Percentiles rank a stretch among this genome's conserved stretches.
phyloP scores from a whole-genome alignment of 2,329 filamentous ascomycete species.

The Plenodomus tracheiphilus region DNA sequence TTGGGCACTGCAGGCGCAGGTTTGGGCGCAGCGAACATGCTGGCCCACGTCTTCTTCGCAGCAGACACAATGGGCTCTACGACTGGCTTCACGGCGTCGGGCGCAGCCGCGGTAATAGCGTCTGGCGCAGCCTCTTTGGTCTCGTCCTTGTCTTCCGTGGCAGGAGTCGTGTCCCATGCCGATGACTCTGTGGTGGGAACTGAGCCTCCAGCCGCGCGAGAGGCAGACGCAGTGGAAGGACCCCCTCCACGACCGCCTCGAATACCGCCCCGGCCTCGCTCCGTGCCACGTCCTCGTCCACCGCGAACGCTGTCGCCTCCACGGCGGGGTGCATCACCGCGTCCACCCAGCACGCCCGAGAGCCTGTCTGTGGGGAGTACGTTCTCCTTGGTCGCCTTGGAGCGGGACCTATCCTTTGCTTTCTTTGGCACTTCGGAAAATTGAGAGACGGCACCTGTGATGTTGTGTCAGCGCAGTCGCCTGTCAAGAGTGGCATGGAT shows the following conservation, averaged over 20 bases:
- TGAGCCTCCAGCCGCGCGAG: constrained; percentile 58
- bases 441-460: constrained; percentile 73
- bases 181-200: constrained; percentile 71
- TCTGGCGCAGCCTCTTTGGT: constrained; percentile 28
- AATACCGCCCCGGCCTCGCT: constrained; percentile 56
- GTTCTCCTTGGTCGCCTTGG: constrained; percentile 68
- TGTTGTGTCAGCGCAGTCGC: constrained; percentile 8
- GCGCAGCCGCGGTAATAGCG: constrained; percentile 16
- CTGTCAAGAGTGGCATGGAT: not conserved
- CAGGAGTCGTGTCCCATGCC: constrained; percentile 58
- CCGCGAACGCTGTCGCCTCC: constrained; percentile 46
- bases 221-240: constrained; percentile 68
- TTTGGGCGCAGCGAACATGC: constrained; percentile 56
- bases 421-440: constrained; percentile 77
- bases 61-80: constrained; percentile 34
- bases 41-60: constrained; percentile 58
- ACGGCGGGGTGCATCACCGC: constrained; percentile 28
- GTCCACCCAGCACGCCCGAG: constrained; percentile 26
- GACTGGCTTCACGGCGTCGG: constrained; percentile 21
- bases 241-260: constrained; percentile 66
- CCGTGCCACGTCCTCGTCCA: constrained; percentile 64
- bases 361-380: constrained; percentile 56
- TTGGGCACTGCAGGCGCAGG: constrained; percentile 49
- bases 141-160: constrained; percentile 21
- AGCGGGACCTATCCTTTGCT: constrained; percentile 72